A percentile compares a stretch with the other conserved stretches of the same genome.
Evolutionary conservation across 257 asterid species (phyloP).

Genomic region (Gentiana macrophylla): DNA sequence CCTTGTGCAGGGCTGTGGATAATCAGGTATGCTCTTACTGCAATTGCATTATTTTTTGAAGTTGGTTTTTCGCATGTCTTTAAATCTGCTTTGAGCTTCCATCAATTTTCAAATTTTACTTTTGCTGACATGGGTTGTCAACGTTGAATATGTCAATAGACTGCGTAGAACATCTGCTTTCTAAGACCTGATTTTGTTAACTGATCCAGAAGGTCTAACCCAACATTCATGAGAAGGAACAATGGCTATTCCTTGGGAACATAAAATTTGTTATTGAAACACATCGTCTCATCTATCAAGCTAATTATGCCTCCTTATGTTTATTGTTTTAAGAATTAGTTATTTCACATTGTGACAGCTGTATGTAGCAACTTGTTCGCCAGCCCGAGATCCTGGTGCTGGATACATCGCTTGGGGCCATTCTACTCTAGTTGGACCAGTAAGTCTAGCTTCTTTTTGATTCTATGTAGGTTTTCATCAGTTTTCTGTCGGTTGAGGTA

Average conservation of each 20-base stretch:
- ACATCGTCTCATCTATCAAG: too few relatives aligned
- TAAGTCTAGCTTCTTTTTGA: constrained; percentile 28
- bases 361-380: constrained; percentile 89
- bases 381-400: constrained; percentile 80
- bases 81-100: background rate
- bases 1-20: constrained; percentile 86
- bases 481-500: background rate
- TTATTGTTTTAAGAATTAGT: background rate
- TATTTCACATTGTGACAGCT: constrained; percentile 37
- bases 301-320: background rate
- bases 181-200: too few relatives aligned
- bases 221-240: too few relatives aligned
- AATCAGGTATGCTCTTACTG: constrained; percentile 49
- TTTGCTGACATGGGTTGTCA: too few relatives aligned
- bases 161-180: too few relatives aligned
- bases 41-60: too few relatives aligned
- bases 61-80: background rate
- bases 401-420: constrained; percentile 97
- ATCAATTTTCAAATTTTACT: too few relatives aligned
- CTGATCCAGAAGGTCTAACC: too few relatives aligned
- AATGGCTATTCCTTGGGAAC: too few relatives aligned
- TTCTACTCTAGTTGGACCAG: constrained; percentile 93
- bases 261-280: too few relatives aligned
- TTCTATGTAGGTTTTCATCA: background rate
- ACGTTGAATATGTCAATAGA: too few relatives aligned